phyloP scores from a whole-genome alignment of 768 basidiomycete genomes.

The Pisolithus tinctorius region DNA sequence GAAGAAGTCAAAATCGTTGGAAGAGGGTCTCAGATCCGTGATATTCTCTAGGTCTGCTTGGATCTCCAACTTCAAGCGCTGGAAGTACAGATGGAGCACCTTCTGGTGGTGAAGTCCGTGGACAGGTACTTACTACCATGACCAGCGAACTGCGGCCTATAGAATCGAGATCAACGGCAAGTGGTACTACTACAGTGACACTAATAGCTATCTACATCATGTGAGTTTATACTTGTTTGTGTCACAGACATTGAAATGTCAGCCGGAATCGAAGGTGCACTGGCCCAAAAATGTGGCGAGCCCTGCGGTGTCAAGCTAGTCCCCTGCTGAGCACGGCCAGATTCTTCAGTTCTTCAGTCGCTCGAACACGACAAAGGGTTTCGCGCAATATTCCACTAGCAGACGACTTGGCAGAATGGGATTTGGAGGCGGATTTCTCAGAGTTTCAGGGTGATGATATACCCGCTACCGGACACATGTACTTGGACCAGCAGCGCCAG shows the following conservation, averaged over 20 bases:
- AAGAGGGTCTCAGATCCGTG: conserved; percentile 58
- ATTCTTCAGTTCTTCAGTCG: conserved; percentile 20
- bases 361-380: conserved; percentile 11
- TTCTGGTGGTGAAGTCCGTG: neutral
- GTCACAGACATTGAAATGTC: neutral
- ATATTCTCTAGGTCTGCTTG: conserved; percentile 79
- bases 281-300: neutral
- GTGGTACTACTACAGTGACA: no score
- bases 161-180: no score
- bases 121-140: conserved; percentile 46
- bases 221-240: conserved; percentile 8
- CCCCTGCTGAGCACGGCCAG: conserved; percentile 10
- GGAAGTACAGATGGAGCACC: neutral
- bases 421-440: conserved; percentile 31
- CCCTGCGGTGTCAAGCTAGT: conserved; percentile 6
- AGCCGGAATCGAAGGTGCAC: neutral
- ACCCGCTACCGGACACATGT: conserved; percentile 62
- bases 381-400: conserved; percentile 31
- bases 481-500: conserved; percentile 68
- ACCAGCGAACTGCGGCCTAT: neutral
- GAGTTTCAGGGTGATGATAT: conserved; percentile 47
- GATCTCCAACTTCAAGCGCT: conserved; percentile 62
- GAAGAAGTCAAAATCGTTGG: conserved; percentile 70
- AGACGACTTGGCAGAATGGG: conserved; percentile 28
- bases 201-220: neutral